Conservation (phyloP, 176 grass and related monocot genomes). For the Phyllostachys edulis region DNA sequence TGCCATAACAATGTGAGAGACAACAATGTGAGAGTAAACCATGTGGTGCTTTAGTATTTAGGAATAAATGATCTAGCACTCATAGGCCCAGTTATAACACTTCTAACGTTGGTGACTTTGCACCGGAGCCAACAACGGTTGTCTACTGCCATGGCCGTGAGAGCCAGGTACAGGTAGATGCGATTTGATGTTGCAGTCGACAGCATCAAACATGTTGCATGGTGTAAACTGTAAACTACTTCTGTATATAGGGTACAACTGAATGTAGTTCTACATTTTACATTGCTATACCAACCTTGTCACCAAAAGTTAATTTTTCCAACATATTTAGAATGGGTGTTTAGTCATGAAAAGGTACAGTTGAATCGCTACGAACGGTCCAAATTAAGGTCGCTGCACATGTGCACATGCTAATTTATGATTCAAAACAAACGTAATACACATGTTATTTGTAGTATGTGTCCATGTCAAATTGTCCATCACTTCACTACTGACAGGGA, state of each 20-base stretch:
- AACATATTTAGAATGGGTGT: not conserved
- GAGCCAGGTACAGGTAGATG: not conserved
- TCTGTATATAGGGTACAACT: too few species aligned
- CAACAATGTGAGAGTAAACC: too few species aligned
- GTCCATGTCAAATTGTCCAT: not conserved
- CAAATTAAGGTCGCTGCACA: not conserved
- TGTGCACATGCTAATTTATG: not conserved
- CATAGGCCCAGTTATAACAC: too few species aligned
- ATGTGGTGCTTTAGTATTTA: too few species aligned
- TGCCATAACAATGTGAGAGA: too few species aligned
- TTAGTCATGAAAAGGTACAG: not conserved
- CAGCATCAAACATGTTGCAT: not conserved
- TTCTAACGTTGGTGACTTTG: not conserved
- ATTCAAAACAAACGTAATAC: not conserved
- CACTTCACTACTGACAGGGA: too few species aligned
- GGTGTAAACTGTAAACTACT: not conserved
- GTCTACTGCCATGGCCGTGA: not conserved
- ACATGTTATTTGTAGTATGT: not conserved
- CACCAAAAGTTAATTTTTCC: not conserved
- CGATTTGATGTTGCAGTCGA: conserved; percentile 2
- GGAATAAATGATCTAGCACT: too few species aligned
- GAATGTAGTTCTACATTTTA: not conserved
- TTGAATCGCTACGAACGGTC: not conserved
- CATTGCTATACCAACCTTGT: not conserved
- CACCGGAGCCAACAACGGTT: not conserved